Evolutionary conservation across 495 filamentous ascomycete species (phyloP), one percentile per base, ranked within the genome.

Genomic region (Penicillium arizonense): DNA sequence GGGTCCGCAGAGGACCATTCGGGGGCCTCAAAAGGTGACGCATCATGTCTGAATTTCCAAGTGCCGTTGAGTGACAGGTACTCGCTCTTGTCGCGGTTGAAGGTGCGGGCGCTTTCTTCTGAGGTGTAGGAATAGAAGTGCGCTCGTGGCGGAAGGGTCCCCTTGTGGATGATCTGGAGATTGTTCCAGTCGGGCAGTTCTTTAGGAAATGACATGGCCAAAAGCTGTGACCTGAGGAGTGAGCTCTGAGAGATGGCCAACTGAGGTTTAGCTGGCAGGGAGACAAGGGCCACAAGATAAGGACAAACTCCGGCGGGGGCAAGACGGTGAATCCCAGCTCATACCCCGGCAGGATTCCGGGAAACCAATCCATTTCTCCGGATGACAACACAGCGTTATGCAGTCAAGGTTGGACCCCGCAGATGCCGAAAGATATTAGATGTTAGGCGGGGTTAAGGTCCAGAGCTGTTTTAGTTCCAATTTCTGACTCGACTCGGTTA

Each of bases 1-100:
- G 50, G 52, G 4, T 74, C 59, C 24, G 48, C 53, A 3, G 57
- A 48, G 2, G 50, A 20, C 67, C 57, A 81, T 20, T 69, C 65
- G 0, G 77, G 77, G 8, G 77, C 78, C 20, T 77, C 66, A 16
- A 75, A 68, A 1, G 82, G 81, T n/a, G 67, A 78, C 4, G 58
- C 46, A 38, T 76, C 75, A 42, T 81, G 72, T 48, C 75, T 67
- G 54, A 87, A 86, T 37, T 78, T 73, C 83, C 83, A 87, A 6
- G 62, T 74, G 11, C 84, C 82, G 10, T 79, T 83, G 10, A 85
- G 71, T 0, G 50, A 57, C 8, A 47, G 9, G 23, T 57, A 57
- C 18, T 57, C 55, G 3, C 55, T 57, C 24, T 53, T 16, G 12
- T 44, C 33, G 16, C 49, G 55, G 14, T 49, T 16, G 2, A 53